Base-by-base conservation (phyloP, 331 rosid genomes). In the Pyrus hybrid region DNA sequence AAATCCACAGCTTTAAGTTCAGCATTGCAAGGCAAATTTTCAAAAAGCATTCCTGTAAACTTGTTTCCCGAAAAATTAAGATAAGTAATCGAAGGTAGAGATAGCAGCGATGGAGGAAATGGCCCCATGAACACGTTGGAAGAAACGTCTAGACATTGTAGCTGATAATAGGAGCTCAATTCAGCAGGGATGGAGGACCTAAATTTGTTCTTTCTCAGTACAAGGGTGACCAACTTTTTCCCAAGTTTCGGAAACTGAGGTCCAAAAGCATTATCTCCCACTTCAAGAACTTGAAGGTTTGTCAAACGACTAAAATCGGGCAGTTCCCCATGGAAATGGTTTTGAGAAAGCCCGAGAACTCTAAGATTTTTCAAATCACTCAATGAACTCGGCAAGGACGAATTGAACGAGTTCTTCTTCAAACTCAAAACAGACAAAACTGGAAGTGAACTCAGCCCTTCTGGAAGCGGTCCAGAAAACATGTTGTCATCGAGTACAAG, bases 231-330 rank as follows among this genome's bases (percentile, higher is more conserved):
- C 79, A 94, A 80, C 80, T 90, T 94, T 67, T 83, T 80, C 30
- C 88, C 93, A 71, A 92, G 92, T 49, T 60, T 83, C 67, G 99
- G 99, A 87, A 92, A 92, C 79, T 87, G 82, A 16, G 96, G 93
- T 72, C 97, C 97, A 72, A 94, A 92, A 58, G 82, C 89, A 84
- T 94, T 94, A 71, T 80, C 80, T 80, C 88, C 92, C 80, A 94
- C 79, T 57, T 92, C 99, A 68, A 94, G 92, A 45, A 89, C 87
- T 87, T 94, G 96, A 86, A 94, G 97, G 82, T 92, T 92, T 26
- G 79, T 84, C 91, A 94, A 81, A 51, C 71, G 85, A 35, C 88
- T 86, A 29, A 94, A 80, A 81, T 92, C 96, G 37, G 99, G 99
- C 13, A 92, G 86, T n/a, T 37, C 83, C 17, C 99, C 97, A 47